phyloP scores from a whole-genome alignment of 257 asterid genomes.

The Nicotiana attenuata region DNA sequence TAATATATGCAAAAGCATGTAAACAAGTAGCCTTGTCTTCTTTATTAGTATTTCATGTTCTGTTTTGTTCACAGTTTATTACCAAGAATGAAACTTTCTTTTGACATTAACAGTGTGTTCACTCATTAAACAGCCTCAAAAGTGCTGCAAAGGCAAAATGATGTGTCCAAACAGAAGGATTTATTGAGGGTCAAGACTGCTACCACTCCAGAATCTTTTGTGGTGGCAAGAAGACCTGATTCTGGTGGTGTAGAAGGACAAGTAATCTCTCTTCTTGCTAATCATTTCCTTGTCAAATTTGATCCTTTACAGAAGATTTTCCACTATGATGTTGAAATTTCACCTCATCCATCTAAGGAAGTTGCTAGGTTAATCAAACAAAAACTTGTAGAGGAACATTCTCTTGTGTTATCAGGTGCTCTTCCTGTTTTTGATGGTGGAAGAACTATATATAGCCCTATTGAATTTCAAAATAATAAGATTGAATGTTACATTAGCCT shows the following conservation, averaged over 20 bases:
- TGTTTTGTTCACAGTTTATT: not conserved
- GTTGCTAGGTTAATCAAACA: conserved; percentile 63
- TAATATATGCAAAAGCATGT: not conserved
- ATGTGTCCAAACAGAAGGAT: conserved; percentile 21
- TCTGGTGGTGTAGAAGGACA: conserved; percentile 87
- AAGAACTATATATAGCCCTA: conserved; percentile 67
- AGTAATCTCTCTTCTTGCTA: conserved; percentile 64
- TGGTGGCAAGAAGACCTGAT: conserved; percentile 87
- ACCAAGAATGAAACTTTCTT: not conserved
- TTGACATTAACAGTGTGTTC: not conserved
- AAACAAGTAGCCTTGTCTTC: not conserved
- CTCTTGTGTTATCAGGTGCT: conserved; percentile 43
- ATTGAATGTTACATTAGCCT: conserved; percentile 64
- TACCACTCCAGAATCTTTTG: conserved; percentile 24
- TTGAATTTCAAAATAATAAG: conserved; percentile 60
- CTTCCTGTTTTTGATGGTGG: conserved; percentile 84
- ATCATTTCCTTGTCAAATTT: conserved; percentile 76
- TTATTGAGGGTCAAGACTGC: conserved; percentile 28
- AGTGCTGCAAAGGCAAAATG: conserved; percentile 31
- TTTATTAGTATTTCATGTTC: not conserved
- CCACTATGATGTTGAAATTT: conserved; percentile 86
- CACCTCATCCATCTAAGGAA: conserved; percentile 79
- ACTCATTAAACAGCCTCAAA: conserved; percentile 1
- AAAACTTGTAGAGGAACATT: conserved; percentile 58
- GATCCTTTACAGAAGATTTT: conserved; percentile 58